These are phyloP conservation scores for Ceratocystis eucalypticola DNA, from an alignment of 2,329 filamentous ascomycete species.

Conservation along the genomic window DNA sequence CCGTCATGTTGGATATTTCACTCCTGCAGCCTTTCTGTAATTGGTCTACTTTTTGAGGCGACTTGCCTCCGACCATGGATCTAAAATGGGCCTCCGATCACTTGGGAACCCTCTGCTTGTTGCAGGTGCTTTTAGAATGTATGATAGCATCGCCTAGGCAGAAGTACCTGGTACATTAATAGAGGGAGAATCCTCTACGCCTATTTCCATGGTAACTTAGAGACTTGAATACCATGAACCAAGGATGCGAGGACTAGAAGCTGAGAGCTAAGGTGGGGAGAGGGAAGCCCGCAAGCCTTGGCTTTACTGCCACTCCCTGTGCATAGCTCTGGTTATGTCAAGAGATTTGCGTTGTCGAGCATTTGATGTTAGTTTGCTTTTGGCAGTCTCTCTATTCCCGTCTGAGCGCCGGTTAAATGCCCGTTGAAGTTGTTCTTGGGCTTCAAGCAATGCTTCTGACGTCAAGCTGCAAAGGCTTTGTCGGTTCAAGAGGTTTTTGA, in stretches of 20 bases:
- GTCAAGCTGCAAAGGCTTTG: background rate
- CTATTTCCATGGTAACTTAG: background rate
- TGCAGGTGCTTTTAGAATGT: background rate
- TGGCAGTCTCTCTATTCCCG: background rate
- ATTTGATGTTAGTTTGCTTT: background rate
- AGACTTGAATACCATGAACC: background rate
- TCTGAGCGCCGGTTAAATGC: background rate
- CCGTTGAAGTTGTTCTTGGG: background rate
- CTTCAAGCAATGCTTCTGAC: too few relatives aligned
- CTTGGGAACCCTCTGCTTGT: background rate
- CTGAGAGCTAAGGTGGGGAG: background rate
- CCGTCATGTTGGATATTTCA: background rate
- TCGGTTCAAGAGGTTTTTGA: background rate
- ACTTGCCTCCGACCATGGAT: background rate
- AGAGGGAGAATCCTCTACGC: background rate
- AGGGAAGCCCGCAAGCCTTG: background rate
- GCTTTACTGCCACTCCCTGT: background rate
- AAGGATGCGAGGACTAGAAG: background rate
- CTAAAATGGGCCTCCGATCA: background rate
- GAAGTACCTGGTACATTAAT: background rate
- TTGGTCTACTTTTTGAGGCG: background rate
- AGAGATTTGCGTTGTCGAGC: background rate
- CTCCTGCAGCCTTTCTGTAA: background rate
- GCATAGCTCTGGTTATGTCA: background rate
- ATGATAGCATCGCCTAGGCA: background rate